Conservation (phyloP, 805 yeast species). For the Clavispora vitiphila region DNA sequence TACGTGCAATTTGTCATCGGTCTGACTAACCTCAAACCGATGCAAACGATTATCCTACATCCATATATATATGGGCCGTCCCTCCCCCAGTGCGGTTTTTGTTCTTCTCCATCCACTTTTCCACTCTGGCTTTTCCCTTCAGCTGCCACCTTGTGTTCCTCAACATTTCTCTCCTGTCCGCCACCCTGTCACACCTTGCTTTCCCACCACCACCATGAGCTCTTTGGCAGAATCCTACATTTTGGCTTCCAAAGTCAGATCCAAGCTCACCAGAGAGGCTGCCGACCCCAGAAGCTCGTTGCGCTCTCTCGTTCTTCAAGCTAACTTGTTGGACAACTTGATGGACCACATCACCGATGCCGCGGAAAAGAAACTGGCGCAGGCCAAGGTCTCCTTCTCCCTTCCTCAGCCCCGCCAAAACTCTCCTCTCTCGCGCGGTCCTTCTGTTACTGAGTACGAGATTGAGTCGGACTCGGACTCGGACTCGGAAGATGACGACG, state of each 20-base stretch:
- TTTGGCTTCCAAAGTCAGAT: slow-evolving; percentile 60
- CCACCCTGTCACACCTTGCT: not conserved
- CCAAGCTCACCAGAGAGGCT: slow-evolving; percentile 61
- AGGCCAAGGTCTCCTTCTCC: slow-evolving; percentile 5
- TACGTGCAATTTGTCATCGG: not conserved
- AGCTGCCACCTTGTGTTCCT: not conserved
- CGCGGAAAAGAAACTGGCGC: slow-evolving; percentile 18
- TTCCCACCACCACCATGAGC: not conserved
- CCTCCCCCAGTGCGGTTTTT: not conserved
- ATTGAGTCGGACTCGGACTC: slow-evolving; percentile 27
- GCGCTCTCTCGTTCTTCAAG: slow-evolving; percentile 60
- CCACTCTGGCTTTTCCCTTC: no score
- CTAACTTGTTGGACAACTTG: slow-evolving; percentile 61
- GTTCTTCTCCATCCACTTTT: not conserved
- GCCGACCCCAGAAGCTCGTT: slow-evolving; percentile 51
- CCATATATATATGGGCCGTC: not conserved
- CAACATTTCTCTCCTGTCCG: not conserved
- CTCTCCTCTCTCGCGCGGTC: slow-evolving; percentile 10
- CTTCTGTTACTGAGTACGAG: slow-evolving; percentile 37
- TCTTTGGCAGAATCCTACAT: slow-evolving; percentile 52
- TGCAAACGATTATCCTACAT: not conserved
- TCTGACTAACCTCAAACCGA: not conserved
- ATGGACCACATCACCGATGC: slow-evolving; percentile 46
- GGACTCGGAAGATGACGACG: slow-evolving; percentile 22
- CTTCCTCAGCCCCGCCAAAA: slow-evolving; percentile 17